Base-by-base conservation (phyloP, 306 rosid species). In the Glycine tomentella region DNA sequence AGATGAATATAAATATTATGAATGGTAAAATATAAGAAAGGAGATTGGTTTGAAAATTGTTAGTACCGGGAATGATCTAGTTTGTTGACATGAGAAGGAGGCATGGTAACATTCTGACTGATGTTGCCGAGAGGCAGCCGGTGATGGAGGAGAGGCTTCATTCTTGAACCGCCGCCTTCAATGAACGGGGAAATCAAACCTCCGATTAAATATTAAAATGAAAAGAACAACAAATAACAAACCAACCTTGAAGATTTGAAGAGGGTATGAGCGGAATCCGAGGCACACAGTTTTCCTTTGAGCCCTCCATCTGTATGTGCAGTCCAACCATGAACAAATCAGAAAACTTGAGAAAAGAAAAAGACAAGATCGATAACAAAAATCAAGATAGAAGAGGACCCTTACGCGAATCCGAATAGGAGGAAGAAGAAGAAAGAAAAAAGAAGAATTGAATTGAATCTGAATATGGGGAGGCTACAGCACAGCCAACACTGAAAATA, bases 121-220 rank as follows among this genome's bases (percentile, higher is more conserved):
- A 91, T 85, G 62, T 72, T 69, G 42, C 89, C 50, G 15, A 87
- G 69, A 42, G 91, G 91, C 63, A 52, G 77, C 56, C 95, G 87
- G n/a, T 15, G 84, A 79, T 77, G 86, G 69, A 68, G 36, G 64
- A 25, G 31, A 25, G 81, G 76, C 78, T 66, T 84, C 81, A 82
- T 79, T 90, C 88, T 85, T 81, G 87, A 59, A 69, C 79, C 74
- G 48, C 84, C 90, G 48, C 84, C 90, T 87, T 74, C 36, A 74
- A 76, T 4, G 44, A 4, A 38, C 4, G 44, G 69, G 51, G 7
- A 2, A 38, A 38, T 38, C 44, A 36, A 36, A 36, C 40, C 3
- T 3, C 3, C 5, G 40, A 36, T 36, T 2, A 36, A 25, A 3
- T 36, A 36, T 36, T 36, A 36, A 36, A 36, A 36, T 36, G 40